phyloP scores from a whole-genome alignment of 768 basidiomycete species.

The Trametes gibbosa region DNA sequence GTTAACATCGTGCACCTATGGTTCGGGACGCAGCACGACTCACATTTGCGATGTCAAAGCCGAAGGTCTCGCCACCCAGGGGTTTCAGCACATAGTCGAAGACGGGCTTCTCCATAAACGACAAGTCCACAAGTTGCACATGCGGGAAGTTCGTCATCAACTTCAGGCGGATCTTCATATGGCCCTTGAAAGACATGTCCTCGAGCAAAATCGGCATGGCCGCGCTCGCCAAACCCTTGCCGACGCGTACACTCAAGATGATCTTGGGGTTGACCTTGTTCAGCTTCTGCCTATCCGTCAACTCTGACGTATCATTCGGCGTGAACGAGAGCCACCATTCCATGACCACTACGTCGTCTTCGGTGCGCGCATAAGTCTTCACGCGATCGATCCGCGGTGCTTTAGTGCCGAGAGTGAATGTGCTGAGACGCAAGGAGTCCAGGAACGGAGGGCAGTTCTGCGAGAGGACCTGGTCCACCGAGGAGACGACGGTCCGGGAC shows the following conservation, averaged over 20 bases:
- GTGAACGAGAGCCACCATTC: constrained; percentile 96
- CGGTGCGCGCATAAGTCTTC: constrained; percentile 77
- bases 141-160: constrained; percentile 96
- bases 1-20: constrained; percentile 1
- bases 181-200: constrained; percentile 83
- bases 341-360: constrained; percentile 92
- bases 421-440: constrained; percentile 83
- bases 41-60: constrained; percentile 84
- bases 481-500: constrained; percentile 75
- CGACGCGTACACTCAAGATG: constrained; percentile 81
- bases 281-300: constrained; percentile 75
- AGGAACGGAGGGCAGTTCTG: constrained; percentile 84
- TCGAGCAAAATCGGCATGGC: constrained; percentile 90
- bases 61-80: constrained; percentile 94
- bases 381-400: constrained; percentile 91
- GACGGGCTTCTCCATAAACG: constrained; percentile 88
- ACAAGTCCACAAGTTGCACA: constrained; percentile 84
- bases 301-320: constrained; percentile 83
- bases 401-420: constrained; percentile 95
- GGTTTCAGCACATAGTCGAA: constrained; percentile 97
- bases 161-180: constrained; percentile 86
- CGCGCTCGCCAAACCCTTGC: constrained; percentile 83
- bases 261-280: constrained; percentile 91
- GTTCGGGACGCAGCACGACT: constrained; percentile 27
- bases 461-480: constrained; percentile 87